Base-by-base conservation (phyloP, 192 early-diverging fungal species). In the Linnemannia schmuckeri region DNA sequence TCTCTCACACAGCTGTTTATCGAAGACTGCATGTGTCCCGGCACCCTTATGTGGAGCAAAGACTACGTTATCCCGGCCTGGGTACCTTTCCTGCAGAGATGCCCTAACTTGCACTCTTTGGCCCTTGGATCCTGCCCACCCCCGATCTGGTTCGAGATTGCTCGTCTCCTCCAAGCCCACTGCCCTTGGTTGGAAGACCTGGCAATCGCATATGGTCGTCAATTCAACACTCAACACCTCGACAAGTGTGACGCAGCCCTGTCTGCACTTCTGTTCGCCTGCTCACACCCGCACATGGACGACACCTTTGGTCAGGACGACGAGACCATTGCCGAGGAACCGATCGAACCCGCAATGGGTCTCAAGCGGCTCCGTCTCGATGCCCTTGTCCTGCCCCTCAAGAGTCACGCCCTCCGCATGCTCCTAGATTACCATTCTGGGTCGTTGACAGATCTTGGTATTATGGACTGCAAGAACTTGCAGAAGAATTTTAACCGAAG, bases 61-160 rank as follows among this genome's bases (percentile, higher is more conserved):
- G 4, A 66, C 27, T 66, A 33, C 15, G 9, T 24, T 30, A 66
- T 66, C 30, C 61, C 61, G 13, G 3, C 30, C 3, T 66, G 61
- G 61, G 61, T 66, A 1, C 61, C 61, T 12, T 66, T 66, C 61
- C 61, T 66, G 2, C n/a, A 30, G 27, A 66, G 61, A 33, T 66
- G 61, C 30, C n/a, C 61, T 10, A 66, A 66, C 30, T 13, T 66
- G 6, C n/a, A 30, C 6, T 66, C 61, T 15, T 33, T 66, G 4
- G 61, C 61, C 61, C 61, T 66, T 12, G 61, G 61, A 66, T 66
- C 61, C 61, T 66, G 61, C 61, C 61, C 61, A 15, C 61, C 61
- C 9, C n/a, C 61, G 4, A 66, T 66, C 12, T 66, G 61, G 61
- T 66, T 66, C 12, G 61, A 66, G 12, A 66, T 66, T 12, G 61